Conservation (phyloP, 768 basidiomycete genomes). For the Collybia sp. region DNA sequence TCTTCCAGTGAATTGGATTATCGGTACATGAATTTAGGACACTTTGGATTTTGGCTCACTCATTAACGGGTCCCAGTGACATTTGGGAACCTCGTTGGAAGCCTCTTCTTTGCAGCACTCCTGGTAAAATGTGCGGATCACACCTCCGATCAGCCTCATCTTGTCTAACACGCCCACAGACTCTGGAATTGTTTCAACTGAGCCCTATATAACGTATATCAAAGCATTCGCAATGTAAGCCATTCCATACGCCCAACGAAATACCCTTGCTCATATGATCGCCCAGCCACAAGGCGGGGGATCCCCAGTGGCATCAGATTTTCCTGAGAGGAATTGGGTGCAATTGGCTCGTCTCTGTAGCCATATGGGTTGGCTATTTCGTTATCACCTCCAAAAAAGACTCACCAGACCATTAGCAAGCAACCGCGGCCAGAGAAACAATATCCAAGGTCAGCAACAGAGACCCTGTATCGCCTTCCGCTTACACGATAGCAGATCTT, state of each 20-base stretch:
- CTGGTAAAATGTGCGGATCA: conserved; percentile 54
- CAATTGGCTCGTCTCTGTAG: conserved; percentile 73
- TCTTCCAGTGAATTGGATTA: conserved; percentile 61
- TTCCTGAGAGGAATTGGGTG: conserved; percentile 72
- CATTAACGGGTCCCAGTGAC: conserved; percentile 37
- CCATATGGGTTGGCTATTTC: conserved; percentile 57
- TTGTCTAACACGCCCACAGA: conserved; percentile 28
- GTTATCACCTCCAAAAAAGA: background rate
- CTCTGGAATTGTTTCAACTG: conserved; percentile 50
- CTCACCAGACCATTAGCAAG: conserved; percentile 46
- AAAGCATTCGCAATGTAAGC: conserved; percentile 53
- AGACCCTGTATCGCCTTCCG: background rate
- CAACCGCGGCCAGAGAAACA: conserved; percentile 60
- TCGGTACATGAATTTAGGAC: conserved; percentile 36
- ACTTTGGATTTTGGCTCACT: background rate
- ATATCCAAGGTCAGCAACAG: conserved; percentile 49
- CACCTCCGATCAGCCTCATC: background rate
- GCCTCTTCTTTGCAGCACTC: conserved; percentile 64
- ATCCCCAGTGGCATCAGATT: conserved; percentile 69
- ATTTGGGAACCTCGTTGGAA: conserved; percentile 67
- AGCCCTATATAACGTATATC: conserved; percentile 55
- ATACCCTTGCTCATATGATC: conserved; percentile 1
- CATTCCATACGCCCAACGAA: background rate
- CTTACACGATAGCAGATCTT: conserved; percentile 33
- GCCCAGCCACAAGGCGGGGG: conserved; percentile 53